These are phyloP conservation scores for Gliomastix tumulicola DNA, from an alignment of 2,329 filamentous ascomycete genomes.

Conservation along the genomic window DNA sequence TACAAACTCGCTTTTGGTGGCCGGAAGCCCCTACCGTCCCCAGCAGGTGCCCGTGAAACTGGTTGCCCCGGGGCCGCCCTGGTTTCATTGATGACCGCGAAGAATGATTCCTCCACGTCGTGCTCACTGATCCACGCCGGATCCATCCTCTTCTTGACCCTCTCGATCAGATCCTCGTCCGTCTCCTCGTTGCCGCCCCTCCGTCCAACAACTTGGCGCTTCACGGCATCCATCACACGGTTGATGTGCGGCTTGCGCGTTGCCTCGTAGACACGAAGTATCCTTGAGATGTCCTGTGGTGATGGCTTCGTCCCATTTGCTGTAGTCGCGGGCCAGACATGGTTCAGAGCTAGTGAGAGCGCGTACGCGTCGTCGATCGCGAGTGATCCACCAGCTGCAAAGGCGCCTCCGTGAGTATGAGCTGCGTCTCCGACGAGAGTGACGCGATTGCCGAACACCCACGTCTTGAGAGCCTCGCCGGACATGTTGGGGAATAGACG, in stretches of 20 bases:
- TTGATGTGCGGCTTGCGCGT: constrained; percentile 33
- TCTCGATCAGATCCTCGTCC: too few species aligned
- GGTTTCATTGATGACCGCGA: background rate
- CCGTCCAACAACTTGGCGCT: too few species aligned
- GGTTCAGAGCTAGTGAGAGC: constrained; percentile 25
- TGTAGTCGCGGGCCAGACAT: constrained; percentile 18
- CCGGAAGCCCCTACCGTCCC: too few species aligned
- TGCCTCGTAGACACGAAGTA: constrained; percentile 30
- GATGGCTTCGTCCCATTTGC: background rate
- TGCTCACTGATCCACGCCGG: too few species aligned
- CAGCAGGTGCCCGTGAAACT: background rate
- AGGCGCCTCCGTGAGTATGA: constrained; percentile 32
- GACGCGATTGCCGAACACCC: constrained; percentile 26
- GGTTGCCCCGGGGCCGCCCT: background rate
- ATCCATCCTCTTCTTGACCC: too few species aligned
- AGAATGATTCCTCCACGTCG: too few species aligned
- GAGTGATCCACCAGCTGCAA: constrained; percentile 29
- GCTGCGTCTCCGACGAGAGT: constrained; percentile 31
- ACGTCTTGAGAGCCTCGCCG: constrained; percentile 28
- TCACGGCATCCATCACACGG: constrained; percentile 24
- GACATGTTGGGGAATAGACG: constrained; percentile 34
- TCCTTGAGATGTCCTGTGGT: constrained; percentile 13
- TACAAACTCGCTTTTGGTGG: too few species aligned
- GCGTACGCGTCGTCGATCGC: constrained; percentile 34
- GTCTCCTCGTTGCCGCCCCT: too few species aligned